These are phyloP conservation scores for Trichocladium antarcticum DNA, from an alignment of 495 filamentous ascomycete genomes.

Conservation along the genomic window DNA sequence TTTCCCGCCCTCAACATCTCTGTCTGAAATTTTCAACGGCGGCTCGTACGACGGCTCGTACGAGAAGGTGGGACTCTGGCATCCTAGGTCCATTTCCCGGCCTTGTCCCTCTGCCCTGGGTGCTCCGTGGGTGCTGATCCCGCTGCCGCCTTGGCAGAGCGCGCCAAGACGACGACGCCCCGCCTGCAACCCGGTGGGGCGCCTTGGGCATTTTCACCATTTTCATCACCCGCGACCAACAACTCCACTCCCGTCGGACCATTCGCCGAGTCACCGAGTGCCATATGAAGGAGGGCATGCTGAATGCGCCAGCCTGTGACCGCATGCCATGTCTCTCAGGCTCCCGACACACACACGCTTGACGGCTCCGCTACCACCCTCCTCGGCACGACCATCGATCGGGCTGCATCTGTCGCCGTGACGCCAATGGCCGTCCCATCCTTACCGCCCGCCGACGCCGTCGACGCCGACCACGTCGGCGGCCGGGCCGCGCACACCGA, in stretches of 20 bases:
- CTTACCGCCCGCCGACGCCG: constrained; percentile 6
- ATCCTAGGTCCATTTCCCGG: background rate
- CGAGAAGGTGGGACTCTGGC: background rate
- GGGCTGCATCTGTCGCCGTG: background rate
- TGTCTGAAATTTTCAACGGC: too few species aligned
- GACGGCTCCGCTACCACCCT: background rate
- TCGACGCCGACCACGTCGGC: background rate
- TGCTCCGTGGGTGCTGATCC: too few species aligned
- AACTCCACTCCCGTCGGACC: background rate
- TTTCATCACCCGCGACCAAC: background rate
- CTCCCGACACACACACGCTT: background rate
- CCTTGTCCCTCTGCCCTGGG: background rate
- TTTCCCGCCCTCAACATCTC: too few species aligned
- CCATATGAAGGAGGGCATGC: constrained; percentile 4
- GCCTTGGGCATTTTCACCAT: background rate
- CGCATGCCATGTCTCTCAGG: constrained; percentile 12
- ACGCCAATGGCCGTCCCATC: constrained; percentile 10
- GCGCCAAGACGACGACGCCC: constrained; percentile 11
- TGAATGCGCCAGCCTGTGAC: background rate
- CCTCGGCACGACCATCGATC: background rate
- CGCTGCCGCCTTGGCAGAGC: constrained; percentile 15
- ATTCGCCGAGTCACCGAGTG: background rate
- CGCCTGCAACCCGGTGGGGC: background rate
- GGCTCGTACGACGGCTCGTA: background rate
- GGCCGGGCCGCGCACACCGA: constrained; percentile 21